Percentiles rank a stretch among this genome's conserved stretches.
These are phyloP conservation scores for Botryobasidium botryosum DNA, from an alignment of 768 basidiomycete genomes.

Conservation along the genomic window DNA sequence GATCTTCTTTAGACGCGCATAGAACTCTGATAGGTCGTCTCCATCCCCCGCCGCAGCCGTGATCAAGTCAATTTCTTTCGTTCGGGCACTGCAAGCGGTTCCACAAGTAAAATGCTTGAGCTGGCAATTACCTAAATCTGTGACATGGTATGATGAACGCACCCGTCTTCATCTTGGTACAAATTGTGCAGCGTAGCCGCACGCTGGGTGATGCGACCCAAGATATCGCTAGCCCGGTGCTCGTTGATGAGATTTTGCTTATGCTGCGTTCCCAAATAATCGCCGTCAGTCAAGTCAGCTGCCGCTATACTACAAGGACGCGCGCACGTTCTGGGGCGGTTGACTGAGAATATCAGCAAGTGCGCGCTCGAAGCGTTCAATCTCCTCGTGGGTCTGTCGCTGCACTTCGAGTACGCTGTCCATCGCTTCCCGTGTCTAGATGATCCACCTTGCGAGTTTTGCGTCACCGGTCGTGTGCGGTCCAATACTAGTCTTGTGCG, in stretches of 20 bases:
- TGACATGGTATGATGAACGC: conserved; percentile 6
- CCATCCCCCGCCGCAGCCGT: conserved; percentile 21
- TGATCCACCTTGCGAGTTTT: too few relatives aligned
- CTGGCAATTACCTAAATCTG: neutral
- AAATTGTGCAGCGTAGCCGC: conserved; percentile 44
- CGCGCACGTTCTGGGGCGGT: conserved; percentile 20
- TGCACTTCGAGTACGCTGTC: conserved; percentile 91
- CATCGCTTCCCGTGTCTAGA: too few relatives aligned
- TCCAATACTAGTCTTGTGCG: too few relatives aligned
- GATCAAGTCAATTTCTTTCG: conserved; percentile 45
- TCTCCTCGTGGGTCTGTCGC: conserved; percentile 88
- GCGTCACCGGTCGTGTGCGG: too few relatives aligned
- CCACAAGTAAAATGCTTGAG: neutral
- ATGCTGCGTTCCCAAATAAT: conserved; percentile 6
- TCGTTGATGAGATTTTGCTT: conserved; percentile 45
- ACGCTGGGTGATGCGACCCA: conserved; percentile 64
- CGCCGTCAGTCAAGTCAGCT: neutral
- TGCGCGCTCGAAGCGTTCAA: conserved; percentile 80
- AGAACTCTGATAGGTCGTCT: conserved; percentile 83
- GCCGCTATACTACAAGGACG: neutral
- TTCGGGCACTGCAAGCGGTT: conserved; percentile 25
- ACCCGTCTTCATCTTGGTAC: conserved; percentile 60
- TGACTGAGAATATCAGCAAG: conserved; percentile 66
- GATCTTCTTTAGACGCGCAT: conserved; percentile 86
- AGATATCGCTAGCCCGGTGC: conserved; percentile 80